These are phyloP conservation scores for Diatrype stigma DNA, from an alignment of 2,329 filamentous ascomycete genomes.

Conservation along the genomic window DNA sequence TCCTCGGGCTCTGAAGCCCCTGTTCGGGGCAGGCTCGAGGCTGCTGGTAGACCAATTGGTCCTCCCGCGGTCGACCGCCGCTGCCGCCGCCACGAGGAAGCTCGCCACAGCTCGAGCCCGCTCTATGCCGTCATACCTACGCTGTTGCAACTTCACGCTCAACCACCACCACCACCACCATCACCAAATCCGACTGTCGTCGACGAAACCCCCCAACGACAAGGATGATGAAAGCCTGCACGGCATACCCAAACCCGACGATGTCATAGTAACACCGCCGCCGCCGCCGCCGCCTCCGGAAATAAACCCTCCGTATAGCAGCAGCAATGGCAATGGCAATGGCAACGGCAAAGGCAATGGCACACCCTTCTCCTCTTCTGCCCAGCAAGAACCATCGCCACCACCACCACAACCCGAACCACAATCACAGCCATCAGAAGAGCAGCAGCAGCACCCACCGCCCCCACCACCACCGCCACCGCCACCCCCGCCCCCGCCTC, in stretches of 20 bases:
- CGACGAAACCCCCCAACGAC: conserved; percentile 14
- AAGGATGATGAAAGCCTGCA: neutral
- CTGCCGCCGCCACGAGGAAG: conserved; percentile 9
- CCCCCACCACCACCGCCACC: conserved; percentile 6
- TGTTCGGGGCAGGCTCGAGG: conserved; percentile 22
- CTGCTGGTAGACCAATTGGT: conserved; percentile 23
- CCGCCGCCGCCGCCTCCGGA: conserved; percentile 17
- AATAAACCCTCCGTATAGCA: conserved; percentile 2
- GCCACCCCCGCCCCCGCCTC: conserved; percentile 1
- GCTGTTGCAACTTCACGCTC: conserved; percentile 21
- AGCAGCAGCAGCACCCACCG: conserved; percentile 4
- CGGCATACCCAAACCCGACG: neutral
- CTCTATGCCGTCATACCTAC: conserved; percentile 19
- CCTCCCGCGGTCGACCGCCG: conserved; percentile 12
- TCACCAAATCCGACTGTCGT: conserved; percentile 24
- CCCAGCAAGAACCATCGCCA: conserved; percentile 5
- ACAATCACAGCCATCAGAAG: too few species aligned
- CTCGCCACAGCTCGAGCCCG: conserved; percentile 13
- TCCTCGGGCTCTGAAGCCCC: conserved; percentile 21
- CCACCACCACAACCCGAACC: too few species aligned
- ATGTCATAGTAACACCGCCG: neutral
- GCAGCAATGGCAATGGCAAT: neutral
- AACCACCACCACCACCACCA: conserved; percentile 8
- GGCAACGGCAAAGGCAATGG: neutral
- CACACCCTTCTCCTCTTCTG: neutral